Percentiles rank a stretch among this genome's conserved stretches.
Conservation (phyloP, 1,284 basidiomycete species). For the Macrocybe sp. region DNA sequence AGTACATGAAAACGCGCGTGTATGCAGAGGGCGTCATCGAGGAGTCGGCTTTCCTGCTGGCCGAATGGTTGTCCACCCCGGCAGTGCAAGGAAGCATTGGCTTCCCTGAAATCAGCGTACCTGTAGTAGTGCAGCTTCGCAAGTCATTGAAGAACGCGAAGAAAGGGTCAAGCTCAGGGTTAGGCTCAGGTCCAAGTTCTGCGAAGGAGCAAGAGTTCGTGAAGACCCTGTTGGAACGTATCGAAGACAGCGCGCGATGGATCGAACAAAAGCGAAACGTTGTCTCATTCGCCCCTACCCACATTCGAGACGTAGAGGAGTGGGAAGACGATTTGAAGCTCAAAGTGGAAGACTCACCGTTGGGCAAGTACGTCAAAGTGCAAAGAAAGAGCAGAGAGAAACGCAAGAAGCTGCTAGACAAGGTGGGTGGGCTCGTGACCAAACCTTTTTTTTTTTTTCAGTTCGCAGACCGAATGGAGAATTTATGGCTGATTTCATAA, state of each 20-base stretch:
- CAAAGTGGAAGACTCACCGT: constrained; percentile 66
- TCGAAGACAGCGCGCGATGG: constrained; percentile 82
- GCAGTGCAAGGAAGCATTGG: constrained; percentile 77
- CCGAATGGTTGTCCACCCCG: constrained; percentile 70
- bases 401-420: constrained; percentile 70
- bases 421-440: constrained; percentile 38
- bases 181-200: constrained; percentile 25
- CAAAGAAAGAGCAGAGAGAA: constrained; percentile 80
- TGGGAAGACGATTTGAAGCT: constrained; percentile 68
- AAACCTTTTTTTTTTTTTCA: not conserved
- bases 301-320: constrained; percentile 59
- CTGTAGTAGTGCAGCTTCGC: constrained; percentile 69
- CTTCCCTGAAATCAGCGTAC: constrained; percentile 92
- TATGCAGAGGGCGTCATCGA: constrained; percentile 84
- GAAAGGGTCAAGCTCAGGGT: constrained; percentile 15
- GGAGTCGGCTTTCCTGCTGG: constrained; percentile 75
- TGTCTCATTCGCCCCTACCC: constrained; percentile 72
- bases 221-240: constrained; percentile 77
- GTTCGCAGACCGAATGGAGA: constrained; percentile 1
- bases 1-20: constrained; percentile 86
- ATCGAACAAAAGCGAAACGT: constrained; percentile 64
- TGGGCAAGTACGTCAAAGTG: constrained; percentile 77
- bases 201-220: constrained; percentile 56
- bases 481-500: constrained; percentile 10
- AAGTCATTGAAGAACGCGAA: constrained; percentile 63